Evolutionary conservation across 805 yeast species (phyloP), one percentile per base, ranked within the genome.

Genomic region (Wickerhamiella hasegawae): DNA sequence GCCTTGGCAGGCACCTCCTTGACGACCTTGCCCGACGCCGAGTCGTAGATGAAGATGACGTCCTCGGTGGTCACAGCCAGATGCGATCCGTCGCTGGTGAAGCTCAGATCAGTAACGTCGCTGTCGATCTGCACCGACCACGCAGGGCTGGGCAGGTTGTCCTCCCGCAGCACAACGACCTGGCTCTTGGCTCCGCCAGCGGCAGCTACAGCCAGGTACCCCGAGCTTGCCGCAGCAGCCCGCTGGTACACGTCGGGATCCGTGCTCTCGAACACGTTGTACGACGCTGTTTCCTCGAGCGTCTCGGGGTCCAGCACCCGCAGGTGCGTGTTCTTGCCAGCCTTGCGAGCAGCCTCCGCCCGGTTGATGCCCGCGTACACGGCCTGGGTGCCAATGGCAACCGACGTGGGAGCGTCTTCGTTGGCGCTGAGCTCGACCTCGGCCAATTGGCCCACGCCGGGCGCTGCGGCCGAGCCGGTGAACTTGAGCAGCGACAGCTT

Each of bases 331-430:
- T 83, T 81, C 41, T 64, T 58, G 38, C 73, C 76, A 51, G 64
- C 63, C 33, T 70, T 65, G 48, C 78, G 69, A 44, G 68, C 63
- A 31, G 63, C 64, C 3, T 73, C 55, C 32, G 72, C 66, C 46
- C 79, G 83, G 52, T 85, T 85, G 46, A 84, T 73, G 3, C 93
- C 94, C 29, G 78, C 65, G 31, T 80, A 58, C 14, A 84, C 70
- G 15, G 66, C 49, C 40, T 61, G 51, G 3, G 57, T 52, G 24
- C 64, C 60, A 11, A 68, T 65, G 42, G 75, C 94, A 33, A 87
- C 46, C 32, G 90, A 74, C 49, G 84, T 82, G 9, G 95, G 94
- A n/a, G 84, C 75, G 54, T 85, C 95, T 44, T 81, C 93, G 35
- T 40, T 37, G 9, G 31, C 40, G 5, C 49, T 48, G n/a, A 55